Evolutionary conservation across 1,139 yeast genomes (phyloP).

Genomic region (Suhomyces bribrorum): DNA sequence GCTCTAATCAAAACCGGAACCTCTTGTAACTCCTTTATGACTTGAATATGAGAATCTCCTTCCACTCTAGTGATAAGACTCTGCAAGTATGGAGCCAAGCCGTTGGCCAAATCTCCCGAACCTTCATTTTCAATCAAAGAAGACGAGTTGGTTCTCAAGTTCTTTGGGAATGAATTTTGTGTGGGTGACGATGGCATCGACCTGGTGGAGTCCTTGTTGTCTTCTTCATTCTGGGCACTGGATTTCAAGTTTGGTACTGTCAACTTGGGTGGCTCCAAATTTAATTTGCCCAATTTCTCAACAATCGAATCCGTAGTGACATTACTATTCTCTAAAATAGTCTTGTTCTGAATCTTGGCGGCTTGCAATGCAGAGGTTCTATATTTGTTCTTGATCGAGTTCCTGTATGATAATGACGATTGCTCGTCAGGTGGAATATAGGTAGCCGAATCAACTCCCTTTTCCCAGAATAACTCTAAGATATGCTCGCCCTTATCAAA

Average conservation of each 20-base stretch:
- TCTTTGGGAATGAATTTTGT: conserved; percentile 27
- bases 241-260: conserved; percentile 35
- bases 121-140: conserved; percentile 20
- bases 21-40: conserved; percentile 70
- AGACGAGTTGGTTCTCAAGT: conserved; percentile 28
- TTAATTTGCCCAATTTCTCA: conserved; percentile 50
- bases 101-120: conserved; percentile 26
- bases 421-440: conserved; percentile 87
- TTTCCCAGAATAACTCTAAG: conserved; percentile 89
- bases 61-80: conserved; percentile 60
- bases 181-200: conserved; percentile 34
- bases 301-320: conserved; percentile 43
- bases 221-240: conserved; percentile 9
- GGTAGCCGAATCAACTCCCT: conserved; percentile 87
- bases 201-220: conserved; percentile 17
- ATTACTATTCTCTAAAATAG: conserved; percentile 31
- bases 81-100: conserved; percentile 58
- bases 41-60: conserved; percentile 68
- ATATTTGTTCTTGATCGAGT: conserved; percentile 75
- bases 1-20: conserved; percentile 88
- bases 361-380: conserved; percentile 72
- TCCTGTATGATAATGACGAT: conserved; percentile 71
- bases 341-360: conserved; percentile 55
- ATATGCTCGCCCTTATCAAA: conserved; percentile 69
- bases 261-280: conserved; percentile 55